Conservation (phyloP, 805 yeast species). For the Limtongozyma cylindracea region DNA sequence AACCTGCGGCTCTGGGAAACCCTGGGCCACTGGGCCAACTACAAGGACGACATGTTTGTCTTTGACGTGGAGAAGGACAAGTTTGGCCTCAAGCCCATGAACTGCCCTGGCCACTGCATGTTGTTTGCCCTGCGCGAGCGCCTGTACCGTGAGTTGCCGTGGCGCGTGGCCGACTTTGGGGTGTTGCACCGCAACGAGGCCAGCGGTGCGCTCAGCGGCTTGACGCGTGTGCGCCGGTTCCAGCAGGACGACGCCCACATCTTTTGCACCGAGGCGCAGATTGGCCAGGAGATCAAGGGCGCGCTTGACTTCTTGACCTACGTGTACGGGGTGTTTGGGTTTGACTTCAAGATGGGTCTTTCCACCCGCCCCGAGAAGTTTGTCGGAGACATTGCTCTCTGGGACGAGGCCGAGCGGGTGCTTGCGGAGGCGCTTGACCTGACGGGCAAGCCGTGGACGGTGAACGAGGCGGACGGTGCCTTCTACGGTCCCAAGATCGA, state of each 20-base stretch:
- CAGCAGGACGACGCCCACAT: slow-evolving; percentile 99
- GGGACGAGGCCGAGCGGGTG: slow-evolving; percentile 79
- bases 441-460: slow-evolving; percentile 79
- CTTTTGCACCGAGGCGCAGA: slow-evolving; percentile 84
- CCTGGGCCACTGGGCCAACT: slow-evolving; percentile 97
- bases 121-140: slow-evolving; percentile 83
- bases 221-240: slow-evolving; percentile 95
- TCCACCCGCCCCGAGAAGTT: slow-evolving; percentile 94
- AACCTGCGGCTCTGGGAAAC: slow-evolving; percentile 95
- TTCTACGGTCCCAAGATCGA: slow-evolving; percentile 93
- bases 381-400: slow-evolving; percentile 82
- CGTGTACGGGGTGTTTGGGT: slow-evolving; percentile 80
- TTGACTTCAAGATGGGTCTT: slow-evolving; percentile 88
- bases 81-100: slow-evolving; percentile 88
- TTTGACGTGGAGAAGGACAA: slow-evolving; percentile 93
- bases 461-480: slow-evolving; percentile 95
- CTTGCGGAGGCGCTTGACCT: slow-evolving; percentile 60
- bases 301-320: slow-evolving; percentile 69
- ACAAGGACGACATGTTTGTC: slow-evolving; percentile 91
- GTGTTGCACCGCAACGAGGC: slow-evolving; percentile 93
- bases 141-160: slow-evolving; percentile 89
- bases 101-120: slow-evolving; percentile 82
- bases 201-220: slow-evolving; percentile 73
- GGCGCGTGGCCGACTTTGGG: slow-evolving; percentile 98
- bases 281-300: slow-evolving; percentile 60